These are phyloP conservation scores for Fusarium humuli DNA, from an alignment of 2,329 filamentous ascomycete genomes.

Conservation along the genomic window DNA sequence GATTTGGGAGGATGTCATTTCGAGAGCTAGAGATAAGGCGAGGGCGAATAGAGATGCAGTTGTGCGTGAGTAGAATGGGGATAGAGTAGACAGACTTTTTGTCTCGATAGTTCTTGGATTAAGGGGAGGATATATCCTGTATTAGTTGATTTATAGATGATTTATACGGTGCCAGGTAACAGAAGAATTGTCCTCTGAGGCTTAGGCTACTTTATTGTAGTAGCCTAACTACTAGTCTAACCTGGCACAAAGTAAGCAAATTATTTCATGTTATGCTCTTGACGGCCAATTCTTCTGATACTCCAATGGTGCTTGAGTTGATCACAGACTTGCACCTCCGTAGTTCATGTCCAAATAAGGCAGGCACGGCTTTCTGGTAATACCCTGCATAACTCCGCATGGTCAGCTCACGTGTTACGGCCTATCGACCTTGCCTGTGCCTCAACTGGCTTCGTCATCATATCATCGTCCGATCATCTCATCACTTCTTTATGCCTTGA, in stretches of 20 bases:
- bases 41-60: not conserved
- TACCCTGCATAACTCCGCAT: conserved; percentile 15
- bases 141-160: conserved; percentile 5
- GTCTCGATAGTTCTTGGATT: too few relatives aligned
- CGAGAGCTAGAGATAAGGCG: conserved; percentile 17
- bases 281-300: too few relatives aligned
- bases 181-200: too few relatives aligned
- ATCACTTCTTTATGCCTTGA: too few relatives aligned
- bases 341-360: not conserved
- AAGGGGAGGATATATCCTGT: conserved; percentile 20
- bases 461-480: not conserved
- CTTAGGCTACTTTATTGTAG: too few relatives aligned
- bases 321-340: too few relatives aligned
- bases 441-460: not conserved
- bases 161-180: not conserved
- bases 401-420: conserved; percentile 17
- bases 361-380: not conserved
- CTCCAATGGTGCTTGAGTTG: not conserved
- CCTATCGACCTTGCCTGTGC: not conserved
- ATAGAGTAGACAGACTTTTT: not conserved
- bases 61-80: not conserved
- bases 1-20: conserved; percentile 37
- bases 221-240: too few relatives aligned
- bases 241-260: too few relatives aligned
- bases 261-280: too few relatives aligned